Conservation (phyloP, 257 asterid genomes). For the Galeopsis tetrahit region DNA sequence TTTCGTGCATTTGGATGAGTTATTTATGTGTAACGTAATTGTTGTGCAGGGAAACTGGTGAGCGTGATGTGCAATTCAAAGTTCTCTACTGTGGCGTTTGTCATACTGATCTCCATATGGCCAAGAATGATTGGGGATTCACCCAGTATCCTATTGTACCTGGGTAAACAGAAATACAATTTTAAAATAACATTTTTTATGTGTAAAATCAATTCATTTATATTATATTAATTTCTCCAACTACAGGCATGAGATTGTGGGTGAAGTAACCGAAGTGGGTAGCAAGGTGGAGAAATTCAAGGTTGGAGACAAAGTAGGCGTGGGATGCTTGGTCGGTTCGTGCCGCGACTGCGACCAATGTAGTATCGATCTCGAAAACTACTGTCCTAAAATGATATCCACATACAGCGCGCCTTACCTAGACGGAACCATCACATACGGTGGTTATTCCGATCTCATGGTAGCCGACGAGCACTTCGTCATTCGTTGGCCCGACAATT, state of each 20-base stretch:
- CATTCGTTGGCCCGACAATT: conserved; percentile 51
- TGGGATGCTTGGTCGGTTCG: conserved; percentile 47
- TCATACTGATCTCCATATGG: conserved; percentile 51
- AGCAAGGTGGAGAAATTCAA: conserved; percentile 51
- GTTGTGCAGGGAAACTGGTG: conserved; percentile 49
- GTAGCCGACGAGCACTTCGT: conserved; percentile 51
- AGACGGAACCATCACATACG: conserved; percentile 44
- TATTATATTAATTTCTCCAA: neutral
- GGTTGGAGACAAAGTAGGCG: conserved; percentile 57
- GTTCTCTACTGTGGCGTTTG: conserved; percentile 62
- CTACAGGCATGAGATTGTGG: conserved; percentile 59
- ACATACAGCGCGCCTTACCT: conserved; percentile 7
- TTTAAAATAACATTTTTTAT: too few species aligned
- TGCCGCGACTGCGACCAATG: conserved; percentile 42
- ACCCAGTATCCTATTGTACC: conserved; percentile 53
- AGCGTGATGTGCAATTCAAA: conserved; percentile 56
- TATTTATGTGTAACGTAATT: neutral
- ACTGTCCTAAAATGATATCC: conserved; percentile 31
- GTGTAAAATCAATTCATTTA: too few species aligned
- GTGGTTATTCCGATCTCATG: conserved; percentile 56
- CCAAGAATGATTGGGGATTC: conserved; percentile 53
- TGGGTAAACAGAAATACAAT: conserved; percentile 36
- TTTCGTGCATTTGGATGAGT: too few species aligned
- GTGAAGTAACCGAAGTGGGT: conserved; percentile 52
- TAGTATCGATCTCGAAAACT: conserved; percentile 35